Percentiles rank a stretch among this genome's conserved stretches.
phyloP scores from a whole-genome alignment of 768 basidiomycete genomes.

The Cystofilobasidium ferigula region DNA sequence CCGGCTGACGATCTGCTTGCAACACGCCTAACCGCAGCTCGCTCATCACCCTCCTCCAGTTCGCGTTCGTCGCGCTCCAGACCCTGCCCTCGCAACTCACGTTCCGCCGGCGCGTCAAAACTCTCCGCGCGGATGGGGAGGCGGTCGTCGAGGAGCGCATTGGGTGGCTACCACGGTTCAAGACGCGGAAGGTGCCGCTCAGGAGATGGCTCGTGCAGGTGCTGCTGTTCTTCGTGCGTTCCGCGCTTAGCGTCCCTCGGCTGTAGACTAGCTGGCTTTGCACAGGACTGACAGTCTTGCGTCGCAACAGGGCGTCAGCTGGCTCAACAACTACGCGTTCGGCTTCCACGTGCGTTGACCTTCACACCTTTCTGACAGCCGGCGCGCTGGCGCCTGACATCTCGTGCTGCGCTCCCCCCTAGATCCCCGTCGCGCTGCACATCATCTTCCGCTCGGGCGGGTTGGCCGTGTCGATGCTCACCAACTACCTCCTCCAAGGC shows the following conservation, averaged over 20 bases:
- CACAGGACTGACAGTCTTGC: too few species aligned
- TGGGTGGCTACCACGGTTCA: conserved; percentile 43
- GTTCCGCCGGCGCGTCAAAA: conserved; percentile 32
- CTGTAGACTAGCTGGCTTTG: too few species aligned
- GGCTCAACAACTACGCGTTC: conserved; percentile 69
- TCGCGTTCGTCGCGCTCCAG: conserved; percentile 62
- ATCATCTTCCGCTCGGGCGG: conserved; percentile 80
- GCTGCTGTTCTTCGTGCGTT: conserved; percentile 51
- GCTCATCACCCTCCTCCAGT: conserved; percentile 73
- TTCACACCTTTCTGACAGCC: not conserved
- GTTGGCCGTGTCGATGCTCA: conserved; percentile 63
- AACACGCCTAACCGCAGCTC: too few species aligned
- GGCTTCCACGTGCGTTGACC: conserved; percentile 38
- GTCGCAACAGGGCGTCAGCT: not conserved
- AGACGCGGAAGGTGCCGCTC: conserved; percentile 58
- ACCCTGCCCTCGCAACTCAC: conserved; percentile 55
- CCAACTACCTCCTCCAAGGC: conserved; percentile 48
- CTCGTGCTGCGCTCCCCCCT: not conserved
- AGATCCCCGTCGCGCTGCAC: conserved; percentile 55
- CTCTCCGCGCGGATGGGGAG: not conserved
- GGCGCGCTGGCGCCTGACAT: conserved; percentile 43
- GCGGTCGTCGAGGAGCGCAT: not conserved
- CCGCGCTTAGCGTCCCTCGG: conserved; percentile 42
- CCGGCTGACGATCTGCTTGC: not conserved
- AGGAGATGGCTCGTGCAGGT: conserved; percentile 61